Evolutionary conservation across 1,139 yeast genomes (phyloP).

Genomic region (Magnusiomyces suaveolens): DNA sequence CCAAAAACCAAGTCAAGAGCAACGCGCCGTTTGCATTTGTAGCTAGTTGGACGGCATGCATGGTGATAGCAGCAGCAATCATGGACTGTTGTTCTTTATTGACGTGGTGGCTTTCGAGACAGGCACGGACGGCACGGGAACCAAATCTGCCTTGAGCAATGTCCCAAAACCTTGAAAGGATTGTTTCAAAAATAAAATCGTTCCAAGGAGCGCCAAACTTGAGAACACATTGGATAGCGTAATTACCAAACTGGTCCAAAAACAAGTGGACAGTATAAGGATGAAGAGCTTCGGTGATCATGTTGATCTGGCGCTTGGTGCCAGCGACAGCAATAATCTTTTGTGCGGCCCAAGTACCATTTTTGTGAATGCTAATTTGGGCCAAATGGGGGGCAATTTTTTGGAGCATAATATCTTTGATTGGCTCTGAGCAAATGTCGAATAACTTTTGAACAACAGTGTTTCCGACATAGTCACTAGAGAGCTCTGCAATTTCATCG

Average conservation of each 20-base stretch:
- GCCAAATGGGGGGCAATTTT: slow-evolving; percentile 73
- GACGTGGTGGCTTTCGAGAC: slow-evolving; percentile 65
- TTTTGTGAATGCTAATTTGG: slow-evolving; percentile 89
- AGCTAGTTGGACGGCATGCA: slow-evolving; percentile 71
- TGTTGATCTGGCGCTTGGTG: slow-evolving; percentile 56
- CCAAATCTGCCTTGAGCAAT: slow-evolving; percentile 89
- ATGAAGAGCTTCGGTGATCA: slow-evolving; percentile 60
- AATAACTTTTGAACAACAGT: slow-evolving; percentile 90
- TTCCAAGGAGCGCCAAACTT: slow-evolving; percentile 84
- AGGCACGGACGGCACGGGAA: slow-evolving; percentile 88
- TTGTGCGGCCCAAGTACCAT: slow-evolving; percentile 99
- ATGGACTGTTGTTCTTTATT: slow-evolving; percentile 60
- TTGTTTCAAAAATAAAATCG: slow-evolving; percentile 80
- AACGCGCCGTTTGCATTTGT: slow-evolving; percentile 82
- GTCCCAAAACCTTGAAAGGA: slow-evolving; percentile 67
- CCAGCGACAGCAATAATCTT: slow-evolving; percentile 74
- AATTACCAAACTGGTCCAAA: slow-evolving; percentile 93
- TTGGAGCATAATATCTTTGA: slow-evolving; percentile 74
- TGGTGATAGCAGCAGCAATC: slow-evolving; percentile 71
- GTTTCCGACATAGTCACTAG: slow-evolving; percentile 90
- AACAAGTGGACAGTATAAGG: slow-evolving; percentile 81
- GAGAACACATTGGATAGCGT: slow-evolving; percentile 88
- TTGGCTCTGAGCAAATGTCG: slow-evolving; percentile 56
- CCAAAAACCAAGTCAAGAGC: slow-evolving; percentile 87
- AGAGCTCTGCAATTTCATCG: slow-evolving; percentile 80